Conservation (phyloP, 116 monocot genomes). For the Phalaenopsis hybrid region DNA sequence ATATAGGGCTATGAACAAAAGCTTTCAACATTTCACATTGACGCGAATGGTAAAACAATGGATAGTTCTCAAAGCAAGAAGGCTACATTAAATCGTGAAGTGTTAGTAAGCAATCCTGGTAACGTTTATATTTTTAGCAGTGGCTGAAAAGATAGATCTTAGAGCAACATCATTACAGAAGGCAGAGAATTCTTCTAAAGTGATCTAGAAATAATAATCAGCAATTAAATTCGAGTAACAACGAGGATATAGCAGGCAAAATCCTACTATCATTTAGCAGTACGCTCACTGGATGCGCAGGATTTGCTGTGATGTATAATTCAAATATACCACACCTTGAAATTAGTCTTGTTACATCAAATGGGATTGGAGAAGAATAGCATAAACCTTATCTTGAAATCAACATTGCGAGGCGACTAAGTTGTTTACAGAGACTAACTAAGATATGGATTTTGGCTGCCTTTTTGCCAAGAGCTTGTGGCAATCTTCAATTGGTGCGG, state of each 20-base stretch:
- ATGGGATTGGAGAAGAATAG: no score
- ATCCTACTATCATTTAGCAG: neutral
- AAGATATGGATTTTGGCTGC: no score
- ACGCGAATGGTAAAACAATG: conserved; percentile 79
- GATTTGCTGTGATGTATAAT: no score
- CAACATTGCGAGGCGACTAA: no score
- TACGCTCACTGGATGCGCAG: no score
- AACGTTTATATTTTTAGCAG: neutral
- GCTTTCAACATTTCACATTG: conserved; percentile 59
- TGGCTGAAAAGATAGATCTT: conserved; percentile 9
- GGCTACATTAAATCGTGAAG: conserved; percentile 49
- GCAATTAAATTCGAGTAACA: neutral
- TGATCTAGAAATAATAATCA: conserved; percentile 48
- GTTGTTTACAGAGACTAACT: no score
- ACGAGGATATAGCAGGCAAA: neutral
- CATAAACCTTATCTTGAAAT: no score
- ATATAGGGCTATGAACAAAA: conserved; percentile 51
- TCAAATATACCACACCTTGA: no score
- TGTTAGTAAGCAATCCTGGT: neutral
- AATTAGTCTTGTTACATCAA: no score
- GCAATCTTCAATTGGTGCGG: no score
- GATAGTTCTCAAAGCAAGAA: conserved; percentile 79
- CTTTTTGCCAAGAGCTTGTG: no score
- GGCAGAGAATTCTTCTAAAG: conserved; percentile 76
- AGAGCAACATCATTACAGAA: conserved; percentile 90